A percentile compares a stretch with the other conserved stretches of the same genome.
These are phyloP conservation scores for Pistacia integerrima DNA, from an alignment of 345 rosid species.

Conservation along the genomic window DNA sequence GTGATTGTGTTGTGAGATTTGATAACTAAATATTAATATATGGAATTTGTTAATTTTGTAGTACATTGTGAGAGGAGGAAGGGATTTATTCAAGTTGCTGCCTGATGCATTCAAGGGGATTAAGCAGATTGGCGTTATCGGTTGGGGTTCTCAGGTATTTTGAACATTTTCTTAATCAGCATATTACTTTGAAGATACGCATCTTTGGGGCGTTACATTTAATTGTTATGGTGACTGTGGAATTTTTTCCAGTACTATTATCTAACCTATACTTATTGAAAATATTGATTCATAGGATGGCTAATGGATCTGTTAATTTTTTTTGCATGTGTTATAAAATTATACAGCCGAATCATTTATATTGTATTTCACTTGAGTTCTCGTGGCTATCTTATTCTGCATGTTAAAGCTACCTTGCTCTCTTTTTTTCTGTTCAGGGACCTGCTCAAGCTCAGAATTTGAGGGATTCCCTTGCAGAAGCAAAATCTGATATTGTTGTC, in stretches of 20 bases:
- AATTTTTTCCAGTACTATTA: not conserved
- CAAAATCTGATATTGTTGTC: constrained; percentile 72
- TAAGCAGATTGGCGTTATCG: constrained; percentile 91
- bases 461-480: constrained; percentile 89
- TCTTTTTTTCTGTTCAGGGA: constrained; percentile 42
- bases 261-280: not conserved
- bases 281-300: not conserved
- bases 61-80: constrained; percentile 98
- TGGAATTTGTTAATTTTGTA: constrained; percentile 20
- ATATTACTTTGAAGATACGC: not conserved
- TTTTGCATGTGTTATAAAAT: too few relatives aligned
- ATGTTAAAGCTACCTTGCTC: not conserved
- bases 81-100: constrained; percentile 79
- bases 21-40: not conserved
- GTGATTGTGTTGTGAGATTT: not conserved
- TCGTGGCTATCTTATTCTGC: not conserved
- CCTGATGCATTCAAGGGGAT: constrained; percentile 87
- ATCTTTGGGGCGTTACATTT: too few relatives aligned
- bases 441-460: constrained; percentile 97
- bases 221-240: not conserved
- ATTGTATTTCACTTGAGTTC: not conserved
- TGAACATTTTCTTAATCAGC: not conserved
- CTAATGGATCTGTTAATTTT: too few relatives aligned
- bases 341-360: not conserved
- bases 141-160: constrained; percentile 92